Conservation (phyloP, 129 eudicot genomes). For the Ambrosia trifida region DNA sequence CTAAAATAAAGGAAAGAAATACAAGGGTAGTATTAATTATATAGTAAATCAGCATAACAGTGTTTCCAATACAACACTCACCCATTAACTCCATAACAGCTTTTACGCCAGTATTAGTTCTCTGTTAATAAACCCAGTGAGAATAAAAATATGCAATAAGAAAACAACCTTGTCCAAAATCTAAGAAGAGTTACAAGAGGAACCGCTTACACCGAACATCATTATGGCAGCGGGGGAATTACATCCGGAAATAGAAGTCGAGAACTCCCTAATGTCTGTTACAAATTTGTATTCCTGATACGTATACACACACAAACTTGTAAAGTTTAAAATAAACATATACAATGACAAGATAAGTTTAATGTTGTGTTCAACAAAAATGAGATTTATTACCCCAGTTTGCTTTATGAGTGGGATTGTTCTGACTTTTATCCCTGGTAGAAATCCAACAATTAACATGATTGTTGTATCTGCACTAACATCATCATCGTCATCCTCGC, state of each 20-base stretch:
- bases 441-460: constrained; percentile 63
- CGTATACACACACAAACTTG: constrained; percentile 2
- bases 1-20: constrained; percentile 42
- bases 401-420: constrained; percentile 48
- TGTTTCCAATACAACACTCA: constrained; percentile 38
- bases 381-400: constrained; percentile 36
- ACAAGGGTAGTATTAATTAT: background rate
- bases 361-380: background rate
- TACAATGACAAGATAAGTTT: too few relatives aligned
- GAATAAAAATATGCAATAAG: constrained; percentile 23
- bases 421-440: constrained; percentile 75
- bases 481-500: constrained; percentile 37
- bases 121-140: constrained; percentile 40
- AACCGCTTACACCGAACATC: constrained; percentile 69
- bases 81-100: constrained; percentile 74
- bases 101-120: constrained; percentile 43
- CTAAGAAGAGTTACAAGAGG: background rate
- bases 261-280: constrained; percentile 53
- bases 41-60: background rate
- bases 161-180: background rate
- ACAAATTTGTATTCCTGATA: constrained; percentile 59
- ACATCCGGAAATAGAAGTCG: constrained; percentile 60
- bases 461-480: constrained; percentile 19
- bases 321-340: background rate
- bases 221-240: constrained; percentile 75